Evolutionary conservation across 75 land plant genomes (phyloP).

Genomic region (Cunninghamia lanceolata): DNA sequence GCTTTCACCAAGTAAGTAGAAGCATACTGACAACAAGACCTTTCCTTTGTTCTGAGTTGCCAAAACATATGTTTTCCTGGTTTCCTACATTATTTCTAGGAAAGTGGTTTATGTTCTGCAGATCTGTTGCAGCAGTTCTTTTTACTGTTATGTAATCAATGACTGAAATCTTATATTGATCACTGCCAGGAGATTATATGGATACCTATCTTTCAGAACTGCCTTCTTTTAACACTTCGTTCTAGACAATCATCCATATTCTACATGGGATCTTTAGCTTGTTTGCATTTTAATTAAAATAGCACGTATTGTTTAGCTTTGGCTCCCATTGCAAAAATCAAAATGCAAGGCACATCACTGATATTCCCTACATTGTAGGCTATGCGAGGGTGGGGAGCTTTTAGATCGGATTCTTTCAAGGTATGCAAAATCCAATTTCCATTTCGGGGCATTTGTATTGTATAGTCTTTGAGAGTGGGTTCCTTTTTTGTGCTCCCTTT

Average conservation of each 20-base stretch:
- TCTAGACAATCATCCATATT: not conserved
- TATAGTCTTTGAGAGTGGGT: not conserved
- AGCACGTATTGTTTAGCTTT: not conserved
- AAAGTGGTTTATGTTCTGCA: not conserved
- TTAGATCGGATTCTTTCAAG: constrained; percentile 69
- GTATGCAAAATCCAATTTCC: constrained; percentile 20
- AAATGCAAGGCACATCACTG: not conserved
- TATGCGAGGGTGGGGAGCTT: constrained; percentile 79
- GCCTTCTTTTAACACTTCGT: not conserved
- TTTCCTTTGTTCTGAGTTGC: not conserved
- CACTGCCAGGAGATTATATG: not conserved
- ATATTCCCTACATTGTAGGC: constrained; percentile 30
- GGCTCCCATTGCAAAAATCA: not conserved
- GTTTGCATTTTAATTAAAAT: not conserved
- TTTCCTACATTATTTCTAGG: not conserved
- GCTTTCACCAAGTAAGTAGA: no score
- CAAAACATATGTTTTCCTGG: not conserved
- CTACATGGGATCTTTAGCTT: not conserved
- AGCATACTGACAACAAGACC: not conserved
- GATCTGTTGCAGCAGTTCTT: not conserved
- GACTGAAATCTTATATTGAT: not conserved
- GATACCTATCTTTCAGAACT: not conserved
- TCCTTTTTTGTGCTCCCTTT: not conserved
- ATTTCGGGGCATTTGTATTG: not conserved
- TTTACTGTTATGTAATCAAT: not conserved